Percentiles rank a stretch among this genome's conserved stretches.
Evolutionary conservation across 2,329 filamentous ascomycete genomes (phyloP).

Genomic region (Botrytis hyacinthi): DNA sequence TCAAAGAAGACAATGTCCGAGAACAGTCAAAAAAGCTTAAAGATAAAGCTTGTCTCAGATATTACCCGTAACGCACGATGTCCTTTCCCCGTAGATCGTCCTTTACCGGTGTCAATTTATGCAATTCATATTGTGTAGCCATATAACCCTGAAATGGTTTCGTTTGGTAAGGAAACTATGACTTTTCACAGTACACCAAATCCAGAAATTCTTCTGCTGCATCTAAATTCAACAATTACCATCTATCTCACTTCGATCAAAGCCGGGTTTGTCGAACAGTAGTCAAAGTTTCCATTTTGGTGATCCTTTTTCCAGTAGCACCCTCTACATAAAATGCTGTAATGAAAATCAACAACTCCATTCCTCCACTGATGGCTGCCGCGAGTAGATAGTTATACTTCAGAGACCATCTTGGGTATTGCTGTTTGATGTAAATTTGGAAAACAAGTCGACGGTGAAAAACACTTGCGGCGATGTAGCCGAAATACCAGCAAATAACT

Average conservation of each 20-base stretch:
- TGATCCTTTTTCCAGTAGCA: not conserved
- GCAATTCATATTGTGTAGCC: not conserved
- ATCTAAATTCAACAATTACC: not conserved
- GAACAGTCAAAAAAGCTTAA: not conserved
- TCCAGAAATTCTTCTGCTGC: not conserved
- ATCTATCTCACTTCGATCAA: not conserved
- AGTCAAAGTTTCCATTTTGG: not conserved
- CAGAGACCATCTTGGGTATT: not conserved
- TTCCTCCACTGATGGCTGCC: not conserved
- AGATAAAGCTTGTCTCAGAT: not conserved
- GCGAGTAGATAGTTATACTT: not conserved
- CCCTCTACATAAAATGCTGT: not conserved
- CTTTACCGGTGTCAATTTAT: not conserved
- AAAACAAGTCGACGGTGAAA: too few relatives aligned
- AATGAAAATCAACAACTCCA: not conserved
- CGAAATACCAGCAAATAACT: not conserved
- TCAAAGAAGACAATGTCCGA: not conserved
- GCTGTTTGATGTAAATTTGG: too few relatives aligned
- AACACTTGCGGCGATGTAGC: not conserved
- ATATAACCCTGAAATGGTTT: not conserved
- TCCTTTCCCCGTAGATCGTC: not conserved
- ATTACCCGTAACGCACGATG: not conserved
- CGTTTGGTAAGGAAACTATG: not conserved
- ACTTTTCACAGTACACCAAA: not conserved
- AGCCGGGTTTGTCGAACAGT: not conserved